Base-by-base conservation (phyloP, 2,329 filamentous ascomycete species). In the Botrytis medusae region DNA sequence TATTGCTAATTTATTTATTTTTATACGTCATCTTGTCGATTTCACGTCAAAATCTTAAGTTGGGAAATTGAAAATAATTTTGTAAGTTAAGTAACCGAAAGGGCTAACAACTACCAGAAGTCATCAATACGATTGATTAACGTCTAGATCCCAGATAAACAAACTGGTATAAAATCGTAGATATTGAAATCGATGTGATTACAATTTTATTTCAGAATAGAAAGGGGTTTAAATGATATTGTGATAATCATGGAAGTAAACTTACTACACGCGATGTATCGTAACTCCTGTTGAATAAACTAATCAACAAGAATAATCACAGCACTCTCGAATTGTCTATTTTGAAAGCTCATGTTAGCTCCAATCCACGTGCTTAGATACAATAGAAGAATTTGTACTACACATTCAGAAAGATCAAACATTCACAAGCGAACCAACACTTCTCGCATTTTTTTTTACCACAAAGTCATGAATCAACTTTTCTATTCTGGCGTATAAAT, bases 371-470 rank as follows among this genome's bases (percentile, higher is more conserved):
- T 18, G 22, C n/a, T 62, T 40, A 18, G 1, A 62, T 1, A 18
- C 22, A 5, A 1, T 42, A 18, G 22, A 20, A 42, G 9, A 5
- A 2, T 25, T 18, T 8, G 3, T n/a, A 1, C 12, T 62, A 7
- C 40, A n/a, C 10, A 42, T 9, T 3, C 6, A 42, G 4, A 18
- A 25, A 6, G n/a, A 42, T 63, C 25, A n/a, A 42, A 61, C 34
- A 25, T 61, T 37, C 25, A 63, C n/a, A 57, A 57, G 14, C n/a
- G n/a, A 62, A 16, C 4, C 0, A 29, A 40, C 9, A 10, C 37
- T n/a, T 18, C 14, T n/a, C 9, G 0, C 0, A 29, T 18, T 7
- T n/a, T 62, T 62, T 4, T 20, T 1, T 2, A 5, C 22, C 7
- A 9, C 8, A 2, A 37, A 10, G 14, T 29, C 4, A 29, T 10